phyloP scores from a whole-genome alignment of 1,284 basidiomycete species.

The Cryptococcus hybrid region DNA sequence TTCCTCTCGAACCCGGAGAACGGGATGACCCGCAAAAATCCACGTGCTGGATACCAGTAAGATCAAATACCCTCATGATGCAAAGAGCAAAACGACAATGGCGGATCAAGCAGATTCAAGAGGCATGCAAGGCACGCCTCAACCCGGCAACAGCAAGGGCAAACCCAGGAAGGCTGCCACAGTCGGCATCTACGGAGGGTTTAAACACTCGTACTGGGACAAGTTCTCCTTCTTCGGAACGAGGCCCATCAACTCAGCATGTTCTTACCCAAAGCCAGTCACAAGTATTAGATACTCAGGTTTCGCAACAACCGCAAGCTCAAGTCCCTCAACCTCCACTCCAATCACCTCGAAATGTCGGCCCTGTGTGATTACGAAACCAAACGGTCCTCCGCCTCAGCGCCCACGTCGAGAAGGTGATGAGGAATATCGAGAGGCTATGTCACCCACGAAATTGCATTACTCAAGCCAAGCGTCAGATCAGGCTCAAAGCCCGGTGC shows the following conservation, averaged over 20 bases:
- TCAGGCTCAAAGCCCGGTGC: conserved; percentile 13
- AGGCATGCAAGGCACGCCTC: too few relatives aligned
- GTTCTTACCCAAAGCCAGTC: not conserved
- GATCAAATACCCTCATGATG: conserved; percentile 82
- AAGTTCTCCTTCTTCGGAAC: not conserved
- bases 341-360: conserved; percentile 5
- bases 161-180: conserved; percentile 2
- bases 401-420: conserved; percentile 68
- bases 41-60: conserved; percentile 91
- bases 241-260: too few relatives aligned
- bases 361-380: conserved; percentile 1
- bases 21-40: conserved; percentile 78
- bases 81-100: not conserved
- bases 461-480: not conserved
- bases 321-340: conserved; percentile 1
- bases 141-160: not conserved
- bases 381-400: conserved; percentile 55
- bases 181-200: conserved; percentile 11
- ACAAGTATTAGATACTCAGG: not conserved
- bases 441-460: conserved; percentile 49
- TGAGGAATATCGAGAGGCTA: conserved; percentile 52
- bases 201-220: not conserved
- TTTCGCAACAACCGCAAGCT: not conserved
- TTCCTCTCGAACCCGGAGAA: conserved; percentile 24
- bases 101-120: too few relatives aligned